Evolutionary conservation across 2,329 filamentous ascomycete species (phyloP).

Genomic region (Fusarium heterosporum): DNA sequence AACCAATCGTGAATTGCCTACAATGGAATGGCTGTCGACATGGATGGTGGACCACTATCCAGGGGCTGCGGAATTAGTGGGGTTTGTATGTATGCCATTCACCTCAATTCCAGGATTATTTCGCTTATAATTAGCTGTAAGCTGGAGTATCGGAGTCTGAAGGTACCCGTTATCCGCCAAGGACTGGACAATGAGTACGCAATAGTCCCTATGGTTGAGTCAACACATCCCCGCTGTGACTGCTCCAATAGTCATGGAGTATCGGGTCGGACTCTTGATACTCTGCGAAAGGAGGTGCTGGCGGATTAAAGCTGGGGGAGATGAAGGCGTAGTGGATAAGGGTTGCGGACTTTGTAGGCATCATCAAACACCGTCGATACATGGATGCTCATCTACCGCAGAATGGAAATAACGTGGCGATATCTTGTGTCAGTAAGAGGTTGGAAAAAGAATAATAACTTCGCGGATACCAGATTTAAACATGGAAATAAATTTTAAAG

Average conservation of each 20-base stretch:
- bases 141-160: constrained; percentile 29
- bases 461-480: neutral
- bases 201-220: neutral
- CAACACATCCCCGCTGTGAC: constrained; percentile 12
- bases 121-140: constrained; percentile 25
- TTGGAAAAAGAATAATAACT: neutral
- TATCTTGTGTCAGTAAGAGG: constrained; percentile 10
- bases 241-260: constrained; percentile 11
- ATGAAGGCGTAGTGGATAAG: constrained; percentile 4
- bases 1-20: neutral
- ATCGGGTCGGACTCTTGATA: constrained; percentile 41
- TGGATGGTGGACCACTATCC: neutral
- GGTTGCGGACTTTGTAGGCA: constrained; percentile 23
- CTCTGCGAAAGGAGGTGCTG: constrained; percentile 26
- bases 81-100: constrained; percentile 9
- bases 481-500: constrained; percentile 1
- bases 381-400: neutral
- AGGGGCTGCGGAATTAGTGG: constrained; percentile 36
- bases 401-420: constrained; percentile 1
- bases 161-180: constrained; percentile 38
- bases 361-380: constrained; percentile 2
- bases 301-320: neutral
- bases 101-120: constrained; percentile 26
- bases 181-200: neutral
- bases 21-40: neutral